phyloP scores from a whole-genome alignment of 208 protist species.

The Balamuthia mandrillaris region DNA sequence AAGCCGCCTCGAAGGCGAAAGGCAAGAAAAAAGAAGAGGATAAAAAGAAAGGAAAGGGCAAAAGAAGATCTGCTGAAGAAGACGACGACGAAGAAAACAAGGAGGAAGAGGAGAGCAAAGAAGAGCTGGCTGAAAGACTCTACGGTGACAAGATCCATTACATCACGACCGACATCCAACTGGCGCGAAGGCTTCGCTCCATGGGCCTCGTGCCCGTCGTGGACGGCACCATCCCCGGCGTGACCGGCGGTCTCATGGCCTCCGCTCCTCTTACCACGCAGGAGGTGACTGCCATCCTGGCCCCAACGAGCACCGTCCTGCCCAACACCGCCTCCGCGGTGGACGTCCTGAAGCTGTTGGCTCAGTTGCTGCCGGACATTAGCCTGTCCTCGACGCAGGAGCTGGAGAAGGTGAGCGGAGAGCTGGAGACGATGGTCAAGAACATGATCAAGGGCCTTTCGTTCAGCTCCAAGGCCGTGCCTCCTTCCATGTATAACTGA shows the following conservation, averaged over 20 bases:
- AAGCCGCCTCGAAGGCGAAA: neutral
- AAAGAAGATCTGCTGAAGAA: neutral
- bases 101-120: neutral
- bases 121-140: neutral
- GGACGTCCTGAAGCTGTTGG: neutral
- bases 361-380: neutral
- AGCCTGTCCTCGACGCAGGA: neutral
- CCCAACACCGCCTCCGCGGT: neutral
- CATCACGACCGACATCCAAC: neutral
- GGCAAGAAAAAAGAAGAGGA: neutral
- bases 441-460: too few relatives aligned
- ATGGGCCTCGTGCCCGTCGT: neutral
- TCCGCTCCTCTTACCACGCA: neutral
- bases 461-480: too few relatives aligned
- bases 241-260: neutral
- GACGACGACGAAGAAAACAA: too few relatives aligned
- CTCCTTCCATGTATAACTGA: too few relatives aligned
- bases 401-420: conserved; percentile 20
- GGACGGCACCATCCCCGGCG: neutral
- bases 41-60: neutral
- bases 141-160: conserved; percentile 4
- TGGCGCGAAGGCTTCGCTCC: neutral
- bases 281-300: neutral
- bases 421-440: too few relatives aligned
- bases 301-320: neutral